phyloP scores from a whole-genome alignment of 1,284 basidiomycete species.

The Melampsora americana region DNA sequence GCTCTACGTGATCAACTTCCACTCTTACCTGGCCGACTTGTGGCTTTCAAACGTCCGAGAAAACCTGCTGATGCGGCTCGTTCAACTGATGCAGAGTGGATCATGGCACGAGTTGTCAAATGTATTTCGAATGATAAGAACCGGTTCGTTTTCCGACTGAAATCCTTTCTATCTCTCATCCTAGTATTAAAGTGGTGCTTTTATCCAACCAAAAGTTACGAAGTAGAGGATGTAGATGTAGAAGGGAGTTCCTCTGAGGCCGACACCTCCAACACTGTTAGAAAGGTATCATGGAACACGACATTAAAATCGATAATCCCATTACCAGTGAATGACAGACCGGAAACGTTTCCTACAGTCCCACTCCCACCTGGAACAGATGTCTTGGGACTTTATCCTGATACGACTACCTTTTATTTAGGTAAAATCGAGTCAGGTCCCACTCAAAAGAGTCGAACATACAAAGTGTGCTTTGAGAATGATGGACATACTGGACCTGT shows the following conservation, averaged over 20 bases:
- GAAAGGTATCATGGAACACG: constrained; percentile 53
- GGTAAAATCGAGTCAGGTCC: constrained; percentile 53
- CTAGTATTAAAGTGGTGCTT: constrained; percentile 52
- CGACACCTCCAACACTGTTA: constrained; percentile 33
- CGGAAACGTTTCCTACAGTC: constrained; percentile 54
- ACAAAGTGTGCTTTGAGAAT: constrained; percentile 51
- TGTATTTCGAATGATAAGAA: constrained; percentile 55
- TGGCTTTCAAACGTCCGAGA: constrained; percentile 54
- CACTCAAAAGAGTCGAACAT: constrained; percentile 46
- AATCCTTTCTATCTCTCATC: constrained; percentile 51
- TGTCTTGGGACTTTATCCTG: constrained; percentile 59
- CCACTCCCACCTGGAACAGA: constrained; percentile 54
- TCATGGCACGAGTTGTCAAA: constrained; percentile 56
- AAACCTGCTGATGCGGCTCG: constrained; percentile 38
- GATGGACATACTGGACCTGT: constrained; percentile 46
- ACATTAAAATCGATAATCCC: constrained; percentile 57
- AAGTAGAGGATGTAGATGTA: constrained; percentile 50
- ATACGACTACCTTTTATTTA: constrained; percentile 59
- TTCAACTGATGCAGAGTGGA: constrained; percentile 53
- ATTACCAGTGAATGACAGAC: constrained; percentile 55
- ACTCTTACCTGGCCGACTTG: constrained; percentile 54
- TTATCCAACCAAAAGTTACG: constrained; percentile 47
- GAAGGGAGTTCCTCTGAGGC: constrained; percentile 46
- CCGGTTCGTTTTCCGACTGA: constrained; percentile 45
- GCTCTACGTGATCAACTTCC: constrained; percentile 55